phyloP scores from a whole-genome alignment of 768 basidiomycete species.

The Lactarius indigo region DNA sequence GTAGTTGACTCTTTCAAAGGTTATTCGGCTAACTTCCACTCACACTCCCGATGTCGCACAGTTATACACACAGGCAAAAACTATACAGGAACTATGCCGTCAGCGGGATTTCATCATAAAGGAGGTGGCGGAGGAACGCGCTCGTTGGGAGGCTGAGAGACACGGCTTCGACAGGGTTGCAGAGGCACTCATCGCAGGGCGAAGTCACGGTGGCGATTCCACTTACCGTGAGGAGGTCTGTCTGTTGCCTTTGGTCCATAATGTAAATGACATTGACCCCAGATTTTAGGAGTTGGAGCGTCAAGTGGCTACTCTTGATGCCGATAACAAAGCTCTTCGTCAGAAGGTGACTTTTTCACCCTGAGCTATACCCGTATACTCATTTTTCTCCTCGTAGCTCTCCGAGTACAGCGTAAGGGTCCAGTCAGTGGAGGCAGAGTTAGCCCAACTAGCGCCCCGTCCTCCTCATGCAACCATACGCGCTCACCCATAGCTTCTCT shows the following conservation, averaged over 20 bases:
- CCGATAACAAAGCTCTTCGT: slow-evolving; percentile 59
- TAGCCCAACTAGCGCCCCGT: slow-evolving; percentile 63
- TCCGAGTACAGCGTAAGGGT: slow-evolving; percentile 53
- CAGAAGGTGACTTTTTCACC: slow-evolving; percentile 45
- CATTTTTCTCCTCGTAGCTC: slow-evolving; percentile 40
- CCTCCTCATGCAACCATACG: slow-evolving; percentile 57
- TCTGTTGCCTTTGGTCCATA: slow-evolving; percentile 12
- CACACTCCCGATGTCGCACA: slow-evolving; percentile 39
- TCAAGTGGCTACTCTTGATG: slow-evolving; percentile 45
- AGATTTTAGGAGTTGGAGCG: slow-evolving; percentile 52
- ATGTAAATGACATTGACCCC: slow-evolving; percentile 13
- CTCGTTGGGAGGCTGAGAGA: slow-evolving; percentile 58
- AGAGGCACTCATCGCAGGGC: slow-evolving; percentile 56
- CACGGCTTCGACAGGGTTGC: slow-evolving; percentile 63
- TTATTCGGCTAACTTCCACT: slow-evolving; percentile 44
- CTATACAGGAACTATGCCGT: slow-evolving; percentile 49
- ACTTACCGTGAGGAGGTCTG: slow-evolving; percentile 45
- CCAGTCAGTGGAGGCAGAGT: slow-evolving; percentile 56
- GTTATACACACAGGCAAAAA: slow-evolving; percentile 57
- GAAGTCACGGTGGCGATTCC: slow-evolving; percentile 40
- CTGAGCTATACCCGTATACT: not conserved
- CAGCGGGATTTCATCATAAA: slow-evolving; percentile 58
- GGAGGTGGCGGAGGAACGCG: slow-evolving; percentile 55
- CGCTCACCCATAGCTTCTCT: slow-evolving; percentile 29
- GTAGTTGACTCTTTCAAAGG: slow-evolving; percentile 33